Evolutionary conservation across 768 basidiomycete species (phyloP), one percentile per base, ranked within the genome.

Genomic region (Amanita jacksonii): DNA sequence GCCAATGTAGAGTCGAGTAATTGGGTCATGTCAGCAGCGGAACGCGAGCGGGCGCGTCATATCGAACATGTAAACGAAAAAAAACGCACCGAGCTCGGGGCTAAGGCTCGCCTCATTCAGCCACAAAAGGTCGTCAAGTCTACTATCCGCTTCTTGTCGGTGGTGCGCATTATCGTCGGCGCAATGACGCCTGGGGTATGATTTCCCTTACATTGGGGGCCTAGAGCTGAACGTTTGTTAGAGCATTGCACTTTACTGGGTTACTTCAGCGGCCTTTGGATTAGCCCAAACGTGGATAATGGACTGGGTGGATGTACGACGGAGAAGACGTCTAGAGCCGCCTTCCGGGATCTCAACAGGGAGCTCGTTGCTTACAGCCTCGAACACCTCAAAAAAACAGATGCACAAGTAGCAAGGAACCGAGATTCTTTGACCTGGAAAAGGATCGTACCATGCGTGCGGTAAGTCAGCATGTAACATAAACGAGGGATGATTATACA

Each of bases 1-100:
- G 81, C 81, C 2, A 88, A 87, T 50, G 81, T 86, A 8, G 87
- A 90, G 55, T 78, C 81, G 6, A 73, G 78, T 27, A 74, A 74
- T 31, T 87, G 83, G 85, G 73, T 87, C 48, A 66, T 79, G 63
- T 75, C 70, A 24, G 68, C 77, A 3, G 72, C 70, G 12, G 75
- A 77, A 49, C 69, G 67, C 30, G 69, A 74, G 53, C 72, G 71
- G 32, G 63, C 71, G 44, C 67, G 66, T 43, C 60, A 64, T 28
- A 64, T 71, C 24, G 69, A 74, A 49, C 65, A 71, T 47, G 63
- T 67, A 54, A 71, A 65, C 39, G 72, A 69, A 38, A 69, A 69
- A 37, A 66, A 61, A 42, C 64, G 71, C 3, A 67, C 70, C 25
- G 62, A 66, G 23, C 65, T 72, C 23, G 60, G 72, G 16, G 65